Evolutionary conservation across 116 monocot species (phyloP), one percentile per base, ranked within the genome.

Genomic region (Iris pallida): DNA sequence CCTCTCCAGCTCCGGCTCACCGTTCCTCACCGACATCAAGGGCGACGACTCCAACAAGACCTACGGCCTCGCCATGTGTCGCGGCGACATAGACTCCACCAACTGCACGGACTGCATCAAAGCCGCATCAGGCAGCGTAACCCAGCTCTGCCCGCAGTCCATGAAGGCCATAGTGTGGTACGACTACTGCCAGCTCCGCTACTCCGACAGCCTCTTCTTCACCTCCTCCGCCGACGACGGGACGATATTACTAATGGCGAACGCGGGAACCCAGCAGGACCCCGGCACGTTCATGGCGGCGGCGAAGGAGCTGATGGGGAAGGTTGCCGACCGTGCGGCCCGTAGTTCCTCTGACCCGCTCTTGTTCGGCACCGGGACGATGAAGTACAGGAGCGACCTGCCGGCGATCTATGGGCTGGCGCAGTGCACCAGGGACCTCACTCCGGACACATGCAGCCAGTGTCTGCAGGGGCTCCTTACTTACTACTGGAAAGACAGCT

Each of bases 381-480:
- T 57, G 7, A 6, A 18, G 57, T 5, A 57, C 57, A 6, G 6
- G 10, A 51, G 17, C 11, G 19, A 1, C 11, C 14, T 71, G 10
- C 65, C 17, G 7, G n/a, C 18, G 6, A 45, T 70, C 15, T 70
- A 75, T 45, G 80, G 65, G 58, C 12, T 80, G 53, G 59, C 45
- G 51, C 75, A 75, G 80, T 80, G 80, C 69, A 71, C 80, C 6
- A 63, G 57, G 14, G 80, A 80, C 65, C 12, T 80, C 16, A 70
- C 80, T 13, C 4, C 7, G 19, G 55, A 14, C 5, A 65, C 64
- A 10, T 80, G 80, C 61, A 47, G 59, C 5, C 51, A 16, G 5
- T 80, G 80, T 57, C 46, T 80, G 53, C 40, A 19, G 10, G 7
- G 5, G 17, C 48, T 52, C 0, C 30, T 43, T 2, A 56, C 7